phyloP scores from a whole-genome alignment of 2,329 filamentous ascomycete genomes.

The Trichophyton simii region DNA sequence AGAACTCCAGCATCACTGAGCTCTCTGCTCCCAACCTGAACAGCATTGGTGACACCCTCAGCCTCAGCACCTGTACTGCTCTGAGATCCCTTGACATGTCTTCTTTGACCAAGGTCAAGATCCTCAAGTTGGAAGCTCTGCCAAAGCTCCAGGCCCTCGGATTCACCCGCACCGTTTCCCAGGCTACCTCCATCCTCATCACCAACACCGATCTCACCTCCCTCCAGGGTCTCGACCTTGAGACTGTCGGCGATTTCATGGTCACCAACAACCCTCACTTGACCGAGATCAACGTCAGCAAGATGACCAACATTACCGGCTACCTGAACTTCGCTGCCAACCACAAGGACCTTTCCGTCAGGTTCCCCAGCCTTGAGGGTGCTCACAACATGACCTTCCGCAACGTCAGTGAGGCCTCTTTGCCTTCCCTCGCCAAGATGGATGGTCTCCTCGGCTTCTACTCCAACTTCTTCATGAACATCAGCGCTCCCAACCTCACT shows the following conservation, averaged over 20 bases:
- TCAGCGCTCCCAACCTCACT: conserved; percentile 37
- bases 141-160: conserved; percentile 47
- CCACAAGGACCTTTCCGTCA: conserved; percentile 55
- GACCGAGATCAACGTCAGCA: conserved; percentile 56
- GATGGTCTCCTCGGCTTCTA: conserved; percentile 75
- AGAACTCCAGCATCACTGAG: conserved; percentile 47
- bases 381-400: conserved; percentile 71
- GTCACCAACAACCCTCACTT: conserved; percentile 87
- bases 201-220: conserved; percentile 72
- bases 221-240: conserved; percentile 69
- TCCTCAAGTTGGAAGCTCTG: conserved; percentile 61
- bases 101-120: conserved; percentile 50
- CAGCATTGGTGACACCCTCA: conserved; percentile 57
- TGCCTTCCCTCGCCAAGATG: conserved; percentile 60
- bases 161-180: conserved; percentile 53
- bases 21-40: conserved; percentile 50
- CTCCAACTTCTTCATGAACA: conserved; percentile 47
- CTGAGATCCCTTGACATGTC: conserved; percentile 57
- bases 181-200: conserved; percentile 58
- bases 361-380: conserved; percentile 64
- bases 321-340: conserved; percentile 68
- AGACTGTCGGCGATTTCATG: conserved; percentile 57
- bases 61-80: conserved; percentile 53
- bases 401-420: conserved; percentile 61
- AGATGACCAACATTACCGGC: conserved; percentile 62